Base-by-base conservation (phyloP, 2,329 filamentous ascomycete genomes). In the Cercospora zeina region DNA sequence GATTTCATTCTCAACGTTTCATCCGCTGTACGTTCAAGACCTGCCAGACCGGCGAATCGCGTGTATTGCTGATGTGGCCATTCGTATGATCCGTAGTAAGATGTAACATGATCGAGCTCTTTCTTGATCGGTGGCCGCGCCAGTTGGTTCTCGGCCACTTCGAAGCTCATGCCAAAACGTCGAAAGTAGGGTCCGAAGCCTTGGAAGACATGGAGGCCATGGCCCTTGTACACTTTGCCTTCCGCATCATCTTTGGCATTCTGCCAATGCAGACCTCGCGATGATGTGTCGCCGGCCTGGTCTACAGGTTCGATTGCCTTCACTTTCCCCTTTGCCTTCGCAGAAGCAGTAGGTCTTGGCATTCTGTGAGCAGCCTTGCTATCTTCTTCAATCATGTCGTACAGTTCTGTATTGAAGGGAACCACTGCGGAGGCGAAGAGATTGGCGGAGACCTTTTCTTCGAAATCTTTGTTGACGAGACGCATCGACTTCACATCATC, bases 161-260 rank as follows among this genome's bases (percentile, higher is more conserved):
- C 87, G 64, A 90, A 85, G 24, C 85, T 86, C 71, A 91, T 83
- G 4, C 86, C 88, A 69, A 88, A 89, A 58, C 81, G 82, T 30
- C 78, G 77, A 60, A 90, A 87, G 59, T 85, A 81, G 31, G 77
- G 76, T 10, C 85, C 85, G 72, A 88, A 87, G 14, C 81, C 80
- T 66, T 84, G 75, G 67, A 88, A 87, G 33, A 88, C 82, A 62
- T 83, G 79, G 70, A 87, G 82, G 34, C 85, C 85, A 64, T 84
- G 84, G 34, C 85, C 85, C 61, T 81, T 81, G 67, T 80, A 78
- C 36, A 79, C 68, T 60, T 80, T 77, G 60, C 78, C 76, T 30
- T 77, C 75, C 36, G 74, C 72, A 37, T 71, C 69, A 4, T 72
- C 65, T 49, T 68, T 69, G 31, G 75, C 71, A 47, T 80, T 79